Evolutionary conservation across 2,329 filamentous ascomycete species (phyloP).

Genomic region (Diaporthe ampelina): DNA sequence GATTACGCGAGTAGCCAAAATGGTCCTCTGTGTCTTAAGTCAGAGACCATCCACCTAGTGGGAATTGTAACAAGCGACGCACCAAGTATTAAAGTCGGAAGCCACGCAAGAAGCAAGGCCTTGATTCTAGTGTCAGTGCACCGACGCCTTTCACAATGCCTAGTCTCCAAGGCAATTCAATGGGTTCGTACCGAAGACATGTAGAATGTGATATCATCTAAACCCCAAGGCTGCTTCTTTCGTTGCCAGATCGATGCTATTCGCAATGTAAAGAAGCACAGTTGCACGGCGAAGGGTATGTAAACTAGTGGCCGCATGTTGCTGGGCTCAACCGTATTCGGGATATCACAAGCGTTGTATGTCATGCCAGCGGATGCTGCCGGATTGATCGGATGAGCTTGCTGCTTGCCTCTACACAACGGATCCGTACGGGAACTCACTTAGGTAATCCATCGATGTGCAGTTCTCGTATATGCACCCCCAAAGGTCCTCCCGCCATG

Average conservation of each 20-base stretch:
- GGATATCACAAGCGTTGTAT: background rate
- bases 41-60: background rate
- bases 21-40: background rate
- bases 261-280: conserved; percentile 10
- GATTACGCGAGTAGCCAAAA: conserved; percentile 17
- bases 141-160: no score
- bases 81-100: conserved; percentile 15
- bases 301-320: conserved; percentile 8
- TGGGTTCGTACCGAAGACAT: background rate
- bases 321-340: conserved; percentile 12
- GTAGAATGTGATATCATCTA: conserved; percentile 8
- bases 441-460: background rate
- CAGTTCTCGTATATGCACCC: conserved; percentile 7
- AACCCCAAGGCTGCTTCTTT: conserved; percentile 8
- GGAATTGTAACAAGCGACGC: background rate
- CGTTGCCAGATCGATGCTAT: background rate
- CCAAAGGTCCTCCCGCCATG: conserved; percentile 4
- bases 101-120: conserved; percentile 1
- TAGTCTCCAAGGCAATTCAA: background rate
- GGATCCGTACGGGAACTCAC: background rate
- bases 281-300: background rate
- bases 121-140: background rate
- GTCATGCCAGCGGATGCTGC: conserved; percentile 19
- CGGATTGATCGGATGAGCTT: background rate
- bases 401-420: background rate